Base-by-base conservation (phyloP, 169 alveolate species). In the Plasmodium sp. region DNA sequence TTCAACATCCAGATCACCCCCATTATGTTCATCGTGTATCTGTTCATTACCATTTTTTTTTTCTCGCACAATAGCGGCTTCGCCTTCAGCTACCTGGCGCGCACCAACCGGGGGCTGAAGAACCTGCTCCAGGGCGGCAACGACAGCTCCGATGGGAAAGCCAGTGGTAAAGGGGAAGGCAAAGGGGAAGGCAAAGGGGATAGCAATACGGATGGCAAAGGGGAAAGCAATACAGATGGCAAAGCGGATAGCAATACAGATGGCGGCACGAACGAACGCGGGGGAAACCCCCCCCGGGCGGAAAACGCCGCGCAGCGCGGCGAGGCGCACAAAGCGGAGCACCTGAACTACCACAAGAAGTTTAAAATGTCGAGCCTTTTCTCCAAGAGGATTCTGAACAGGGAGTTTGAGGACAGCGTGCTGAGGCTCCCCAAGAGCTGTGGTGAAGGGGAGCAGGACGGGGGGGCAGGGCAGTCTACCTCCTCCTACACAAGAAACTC, bases 1-100 rank as follows among this genome's bases (percentile, higher is more conserved):
- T 92, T 81, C 34, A 92, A 92, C 27, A 81, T 92, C 9, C 95
- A 92, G 33, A 92, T 92, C 9, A 92, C 92, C 5, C 95, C 95
- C 1, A 92, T 92, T 7, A 45, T 92, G 27, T 92, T 72, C 39
- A 73, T 92, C 39, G 92, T 92, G 1, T 92, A 92, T 67, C 43
- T 92, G 41, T 92, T 92, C 82, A 92, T 92, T 31, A 92, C 92
- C 0, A 92, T 92, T 16, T 92, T 81, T 39, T 92, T 92, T 51
- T 92, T 92, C n/a, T 92, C 95, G 12, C 92, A 92, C 22, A 92
- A 92, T 83, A 81, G 82, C 14, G 72, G 56, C 14, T 92, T 92
- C 82, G 95, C 95, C 0, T 41, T 92, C 33, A 82, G 56, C 1
- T 92, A 92, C 43, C 77, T 92, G 16, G 56, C 92, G 5, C 48